Evolutionary conservation across 1,284 basidiomycete species (phyloP).

Genomic region (Kwoniella shivajii): DNA sequence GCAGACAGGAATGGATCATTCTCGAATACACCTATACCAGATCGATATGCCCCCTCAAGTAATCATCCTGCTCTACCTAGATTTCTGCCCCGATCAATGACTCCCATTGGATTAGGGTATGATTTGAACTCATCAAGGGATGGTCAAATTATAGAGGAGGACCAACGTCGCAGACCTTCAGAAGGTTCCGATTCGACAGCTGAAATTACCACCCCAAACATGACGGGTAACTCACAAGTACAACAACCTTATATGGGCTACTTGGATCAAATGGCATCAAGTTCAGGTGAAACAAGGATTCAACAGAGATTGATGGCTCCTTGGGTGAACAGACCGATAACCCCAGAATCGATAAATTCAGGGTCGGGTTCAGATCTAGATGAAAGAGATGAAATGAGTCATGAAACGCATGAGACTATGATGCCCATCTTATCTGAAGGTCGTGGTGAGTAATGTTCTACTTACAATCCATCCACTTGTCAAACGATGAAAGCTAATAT

Average conservation of each 20-base stretch:
- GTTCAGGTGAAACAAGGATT: background rate
- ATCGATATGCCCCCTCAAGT: conserved; percentile 10
- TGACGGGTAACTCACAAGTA: background rate
- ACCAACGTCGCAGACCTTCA: conserved; percentile 9
- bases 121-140: conserved; percentile 6
- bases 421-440: conserved; percentile 7
- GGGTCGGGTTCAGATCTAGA: background rate
- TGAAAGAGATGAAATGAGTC: background rate
- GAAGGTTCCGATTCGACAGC: conserved; percentile 23
- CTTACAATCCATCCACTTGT: no score
- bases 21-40: conserved; percentile 11
- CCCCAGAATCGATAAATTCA: background rate
- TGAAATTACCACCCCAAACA: conserved; percentile 33
- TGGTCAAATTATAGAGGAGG: background rate
- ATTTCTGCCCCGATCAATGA: background rate
- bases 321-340: conserved; percentile 4
- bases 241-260: conserved; percentile 4
- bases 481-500: background rate
- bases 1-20: conserved; percentile 22
- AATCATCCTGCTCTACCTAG: background rate
- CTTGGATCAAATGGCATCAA: background rate
- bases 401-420: conserved; percentile 10
- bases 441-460: conserved; percentile 2
- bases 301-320: conserved; percentile 11
- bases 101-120: conserved; percentile 18